Evolutionary conservation across 2,329 filamentous ascomycete species (phyloP).

Genomic region (Mycogone perniciosa): DNA sequence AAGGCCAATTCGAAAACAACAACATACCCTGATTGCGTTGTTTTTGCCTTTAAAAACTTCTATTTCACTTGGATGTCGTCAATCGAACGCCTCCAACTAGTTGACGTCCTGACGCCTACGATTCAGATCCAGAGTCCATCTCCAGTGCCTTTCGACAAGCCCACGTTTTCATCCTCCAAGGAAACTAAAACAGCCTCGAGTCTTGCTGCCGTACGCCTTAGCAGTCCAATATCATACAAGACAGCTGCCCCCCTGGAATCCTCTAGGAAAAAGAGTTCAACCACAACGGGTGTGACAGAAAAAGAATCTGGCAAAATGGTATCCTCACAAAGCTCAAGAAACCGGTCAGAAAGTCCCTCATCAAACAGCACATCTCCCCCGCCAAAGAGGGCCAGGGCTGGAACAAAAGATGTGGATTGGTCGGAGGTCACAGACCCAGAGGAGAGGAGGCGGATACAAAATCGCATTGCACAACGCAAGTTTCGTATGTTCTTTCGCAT

Average conservation of each 20-base stretch:
- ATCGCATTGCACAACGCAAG: constrained; percentile 68
- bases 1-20: not conserved
- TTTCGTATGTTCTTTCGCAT: constrained; percentile 51
- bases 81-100: constrained; percentile 3
- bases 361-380: constrained; percentile 25
- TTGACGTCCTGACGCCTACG: constrained; percentile 16
- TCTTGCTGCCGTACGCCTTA: not conserved
- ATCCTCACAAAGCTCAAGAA: constrained; percentile 16
- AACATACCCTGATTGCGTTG: too few relatives aligned
- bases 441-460: constrained; percentile 68
- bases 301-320: constrained; percentile 17
- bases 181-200: too few relatives aligned
- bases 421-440: constrained; percentile 61
- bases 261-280: constrained; percentile 13
- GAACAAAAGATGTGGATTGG: constrained; percentile 56
- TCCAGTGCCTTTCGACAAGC: constrained; percentile 13
- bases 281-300: constrained; percentile 2
- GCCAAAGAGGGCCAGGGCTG: constrained; percentile 37
- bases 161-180: not conserved
- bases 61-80: constrained; percentile 20
- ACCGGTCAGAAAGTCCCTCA: constrained; percentile 17
- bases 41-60: not conserved
- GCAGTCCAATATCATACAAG: not conserved
- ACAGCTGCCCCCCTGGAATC: not conserved
- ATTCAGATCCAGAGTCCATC: constrained; percentile 25